Evolutionary conservation across 2,329 filamentous ascomycete genomes (phyloP), one percentile per base, ranked within the genome.

Genomic region (Elsinoe necatrix): DNA sequence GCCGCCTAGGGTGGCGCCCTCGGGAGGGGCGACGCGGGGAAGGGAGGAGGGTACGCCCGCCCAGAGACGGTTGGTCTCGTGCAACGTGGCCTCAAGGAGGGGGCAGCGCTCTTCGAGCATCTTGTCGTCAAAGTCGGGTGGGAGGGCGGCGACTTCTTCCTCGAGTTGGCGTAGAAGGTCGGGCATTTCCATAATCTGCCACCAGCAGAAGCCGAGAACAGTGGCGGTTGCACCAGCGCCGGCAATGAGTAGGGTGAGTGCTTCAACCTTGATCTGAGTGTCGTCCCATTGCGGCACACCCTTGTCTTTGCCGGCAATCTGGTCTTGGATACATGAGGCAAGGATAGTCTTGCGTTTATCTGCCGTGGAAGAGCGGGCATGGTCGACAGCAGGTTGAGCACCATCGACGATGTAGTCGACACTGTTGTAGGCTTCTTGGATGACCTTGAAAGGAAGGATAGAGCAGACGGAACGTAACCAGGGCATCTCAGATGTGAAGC

Each of bases 11-110:
- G 21, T 39, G 31, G n/a, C n/a, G 25, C 48, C 48, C 21, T 52
- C 48, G 7, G 48, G 48, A 20, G 48, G 48, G 18, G 69, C 66
- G 5, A 66, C 62, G 20, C 71, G 65, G 20, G 70, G 70, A 5
- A 72, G 60, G 39, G 63, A 65, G 16, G 64, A 65, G 2, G 70
- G 69, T 4, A 68, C 69, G 37, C 69, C 66, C 47, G 67, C 65
- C 54, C 70, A 70, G 9, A 73, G 57, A 0, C 72, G 67, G 16
- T 72, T 58, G 2, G 71, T 71, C 54, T 74, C 72, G 23, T 71
- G 62, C 31, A 74, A 68, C 2, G 71, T 67, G 4, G 66, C 66
- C 54, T 71, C 68, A 12, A 72, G 60, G 1, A 69, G 11, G 1
- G 69, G 66, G 31, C 48, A 52, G 11, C 48, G 31, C 29, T 52